Percentiles rank a stretch among this genome's conserved stretches.
Evolutionary conservation across 176 grass and related monocot genomes (phyloP).

Genomic region (Dactylis glomerata): DNA sequence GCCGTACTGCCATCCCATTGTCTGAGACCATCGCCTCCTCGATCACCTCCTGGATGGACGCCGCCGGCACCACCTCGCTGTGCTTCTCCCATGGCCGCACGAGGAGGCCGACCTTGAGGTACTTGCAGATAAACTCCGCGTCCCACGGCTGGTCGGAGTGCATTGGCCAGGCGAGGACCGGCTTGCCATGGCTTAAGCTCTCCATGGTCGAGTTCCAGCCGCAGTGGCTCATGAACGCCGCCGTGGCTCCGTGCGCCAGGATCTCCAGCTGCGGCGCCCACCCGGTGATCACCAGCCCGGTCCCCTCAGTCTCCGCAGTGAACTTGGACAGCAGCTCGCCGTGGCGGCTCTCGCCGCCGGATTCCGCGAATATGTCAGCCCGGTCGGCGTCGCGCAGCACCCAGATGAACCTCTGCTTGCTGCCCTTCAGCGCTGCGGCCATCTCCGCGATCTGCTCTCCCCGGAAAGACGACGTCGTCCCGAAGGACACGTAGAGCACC

Average conservation of each 20-base stretch:
- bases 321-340: conserved; percentile 1
- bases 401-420: conserved; percentile 61
- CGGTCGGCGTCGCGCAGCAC: conserved; percentile 55
- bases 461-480: conserved; percentile 40
- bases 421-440: conserved; percentile 40
- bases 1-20: conserved; percentile 7
- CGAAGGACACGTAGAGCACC: conserved; percentile 69
- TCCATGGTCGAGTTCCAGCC: conserved; percentile 80
- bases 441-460: conserved; percentile 49
- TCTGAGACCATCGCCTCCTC: conserved; percentile 33
- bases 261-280: conserved; percentile 89
- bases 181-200: conserved; percentile 3
- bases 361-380: not conserved
- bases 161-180: conserved; percentile 54
- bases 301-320: not conserved
- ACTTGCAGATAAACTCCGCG: conserved; percentile 41
- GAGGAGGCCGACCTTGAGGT: not conserved
- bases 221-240: conserved; percentile 79
- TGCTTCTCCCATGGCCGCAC: conserved; percentile 24
- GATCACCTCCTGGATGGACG: conserved; percentile 31
- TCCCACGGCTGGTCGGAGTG: conserved; percentile 55
- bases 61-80: conserved; percentile 8
- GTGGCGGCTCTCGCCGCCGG: not conserved
- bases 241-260: conserved; percentile 44
- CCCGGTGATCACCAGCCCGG: conserved; percentile 44